phyloP scores from a whole-genome alignment of 148 eudicot species.

The Rhododendron ovatum region DNA sequence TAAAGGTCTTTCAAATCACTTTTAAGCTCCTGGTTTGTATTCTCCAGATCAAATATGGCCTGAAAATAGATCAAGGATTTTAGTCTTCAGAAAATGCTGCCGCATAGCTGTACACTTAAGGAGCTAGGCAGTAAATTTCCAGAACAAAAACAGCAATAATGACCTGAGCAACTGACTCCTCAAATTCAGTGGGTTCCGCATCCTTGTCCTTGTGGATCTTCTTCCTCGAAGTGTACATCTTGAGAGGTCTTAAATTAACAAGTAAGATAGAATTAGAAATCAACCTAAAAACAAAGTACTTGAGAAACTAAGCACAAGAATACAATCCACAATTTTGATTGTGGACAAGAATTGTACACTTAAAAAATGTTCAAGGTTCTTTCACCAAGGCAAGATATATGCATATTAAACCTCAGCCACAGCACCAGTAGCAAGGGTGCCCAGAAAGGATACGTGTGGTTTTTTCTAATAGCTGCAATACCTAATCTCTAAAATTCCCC shows the following conservation, averaged over 20 bases:
- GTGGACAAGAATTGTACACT: neutral
- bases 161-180: conserved; percentile 76
- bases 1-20: conserved; percentile 80
- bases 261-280: neutral
- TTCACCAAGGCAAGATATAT: neutral
- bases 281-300: neutral
- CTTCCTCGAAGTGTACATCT: conserved; percentile 57
- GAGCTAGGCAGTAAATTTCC: neutral
- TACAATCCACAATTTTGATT: neutral
- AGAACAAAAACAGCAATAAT: neutral
- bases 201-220: conserved; percentile 68
- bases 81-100: neutral
- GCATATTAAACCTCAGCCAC: neutral
- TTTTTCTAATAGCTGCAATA: neutral
- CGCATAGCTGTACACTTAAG: neutral
- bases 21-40: conserved; percentile 55
- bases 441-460: neutral
- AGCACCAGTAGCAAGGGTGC: neutral
- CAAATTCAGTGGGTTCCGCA: conserved; percentile 57
- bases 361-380: neutral
- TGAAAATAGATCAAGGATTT: conserved; percentile 6
- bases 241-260: conserved; percentile 13
- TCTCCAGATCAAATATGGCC: conserved; percentile 84
- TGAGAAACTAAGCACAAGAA: neutral
- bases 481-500: neutral